These are phyloP conservation scores for Pyricularia sp. DNA, from an alignment of 2,329 filamentous ascomycete species.

Conservation along the genomic window DNA sequence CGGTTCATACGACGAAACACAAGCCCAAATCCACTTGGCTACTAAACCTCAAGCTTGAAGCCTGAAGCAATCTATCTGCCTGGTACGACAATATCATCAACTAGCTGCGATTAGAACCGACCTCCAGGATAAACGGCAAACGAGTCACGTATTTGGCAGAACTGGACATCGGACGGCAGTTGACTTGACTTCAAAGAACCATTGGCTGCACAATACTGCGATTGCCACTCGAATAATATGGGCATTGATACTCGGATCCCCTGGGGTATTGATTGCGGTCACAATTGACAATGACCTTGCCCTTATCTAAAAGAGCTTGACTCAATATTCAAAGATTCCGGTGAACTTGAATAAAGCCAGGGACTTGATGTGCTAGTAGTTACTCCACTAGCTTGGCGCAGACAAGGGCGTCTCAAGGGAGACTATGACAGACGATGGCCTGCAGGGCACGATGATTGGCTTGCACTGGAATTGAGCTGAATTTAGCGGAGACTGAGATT, in stretches of 20 bases:
- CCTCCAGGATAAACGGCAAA: not conserved
- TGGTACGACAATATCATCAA: not conserved
- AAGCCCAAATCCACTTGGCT: not conserved
- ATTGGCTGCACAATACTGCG: not conserved
- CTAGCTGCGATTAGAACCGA: not conserved
- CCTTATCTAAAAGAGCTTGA: not conserved
- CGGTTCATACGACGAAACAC: not conserved
- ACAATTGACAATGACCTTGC: not conserved
- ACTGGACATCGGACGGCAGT: not conserved
- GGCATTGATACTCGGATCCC: not conserved
- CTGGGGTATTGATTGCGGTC: not conserved
- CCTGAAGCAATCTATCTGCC: not conserved
- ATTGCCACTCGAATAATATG: not conserved
- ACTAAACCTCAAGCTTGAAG: not conserved
- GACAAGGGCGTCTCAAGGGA: not conserved
- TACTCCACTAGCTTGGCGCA: not conserved
- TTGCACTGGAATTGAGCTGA: not conserved
- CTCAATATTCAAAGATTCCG: not conserved
- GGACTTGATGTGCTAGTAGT: not conserved
- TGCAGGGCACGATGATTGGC: not conserved
- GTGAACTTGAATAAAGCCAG: not conserved
- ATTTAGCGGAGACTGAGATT: not conserved
- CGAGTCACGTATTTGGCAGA: not conserved
- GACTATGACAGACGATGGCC: not conserved
- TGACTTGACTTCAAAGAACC: not conserved